phyloP scores from a whole-genome alignment of 306 rosid genomes.

The Fragaria iinumae region DNA sequence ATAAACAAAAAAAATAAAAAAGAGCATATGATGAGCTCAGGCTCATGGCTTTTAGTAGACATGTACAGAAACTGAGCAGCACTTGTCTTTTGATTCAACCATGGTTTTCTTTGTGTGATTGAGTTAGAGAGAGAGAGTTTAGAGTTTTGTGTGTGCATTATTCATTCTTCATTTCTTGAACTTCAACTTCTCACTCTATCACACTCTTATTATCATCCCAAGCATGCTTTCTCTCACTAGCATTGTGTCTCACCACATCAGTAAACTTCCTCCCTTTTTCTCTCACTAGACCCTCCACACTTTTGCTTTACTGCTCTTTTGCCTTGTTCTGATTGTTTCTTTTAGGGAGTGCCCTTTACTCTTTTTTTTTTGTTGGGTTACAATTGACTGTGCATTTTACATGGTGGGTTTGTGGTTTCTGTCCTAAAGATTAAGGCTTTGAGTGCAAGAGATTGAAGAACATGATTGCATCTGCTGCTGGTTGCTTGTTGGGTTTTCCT shows the following conservation, averaged over 20 bases:
- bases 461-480: conserved; percentile 49
- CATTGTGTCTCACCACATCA: conserved; percentile 6
- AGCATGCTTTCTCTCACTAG: conserved; percentile 32
- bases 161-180: background rate
- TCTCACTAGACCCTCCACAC: conserved; percentile 4
- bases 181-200: conserved; percentile 1
- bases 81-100: conserved; percentile 19
- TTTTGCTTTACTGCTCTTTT: conserved; percentile 37
- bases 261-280: background rate
- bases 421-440: conserved; percentile 41
- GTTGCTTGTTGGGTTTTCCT: conserved; percentile 48
- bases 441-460: conserved; percentile 47
- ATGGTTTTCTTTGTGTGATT: conserved; percentile 12
- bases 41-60: conserved; percentile 28
- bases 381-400: conserved; percentile 33
- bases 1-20: background rate
- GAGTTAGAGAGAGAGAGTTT: conserved; percentile 1
- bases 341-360: conserved; percentile 19
- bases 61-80: conserved; percentile 20
- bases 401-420: conserved; percentile 17
- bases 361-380: conserved; percentile 19
- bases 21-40: conserved; percentile 32
- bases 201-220: conserved; percentile 3
- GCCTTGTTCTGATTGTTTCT: conserved; percentile 14
- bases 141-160: background rate